phyloP scores from a whole-genome alignment of 257 asterid species.

The Apocynum venetum region DNA sequence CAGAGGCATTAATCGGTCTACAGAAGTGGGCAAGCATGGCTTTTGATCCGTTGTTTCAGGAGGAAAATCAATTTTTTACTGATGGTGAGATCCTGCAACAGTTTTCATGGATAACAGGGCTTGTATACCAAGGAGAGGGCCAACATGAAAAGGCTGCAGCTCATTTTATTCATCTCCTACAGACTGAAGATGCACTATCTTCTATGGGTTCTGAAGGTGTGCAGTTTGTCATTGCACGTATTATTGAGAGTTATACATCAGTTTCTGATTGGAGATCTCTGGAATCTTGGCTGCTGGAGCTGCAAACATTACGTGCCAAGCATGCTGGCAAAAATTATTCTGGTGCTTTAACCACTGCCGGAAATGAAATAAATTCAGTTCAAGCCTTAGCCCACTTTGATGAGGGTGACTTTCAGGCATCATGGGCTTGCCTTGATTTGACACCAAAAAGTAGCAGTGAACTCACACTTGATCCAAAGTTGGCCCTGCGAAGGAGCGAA shows the following conservation, averaged over 20 bases:
- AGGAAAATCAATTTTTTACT: slow-evolving; percentile 46
- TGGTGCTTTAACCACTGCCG: slow-evolving; percentile 95
- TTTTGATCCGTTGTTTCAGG: slow-evolving; percentile 67
- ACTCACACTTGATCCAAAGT: slow-evolving; percentile 87
- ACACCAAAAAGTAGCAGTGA: slow-evolving; percentile 92
- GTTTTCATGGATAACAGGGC: slow-evolving; percentile 91
- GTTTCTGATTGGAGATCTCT: slow-evolving; percentile 95
- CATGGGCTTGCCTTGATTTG: slow-evolving; percentile 95
- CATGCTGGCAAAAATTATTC: slow-evolving; percentile 82
- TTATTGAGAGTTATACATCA: slow-evolving; percentile 76
- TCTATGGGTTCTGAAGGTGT: slow-evolving; percentile 87
- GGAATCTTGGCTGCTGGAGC: slow-evolving; percentile 92
- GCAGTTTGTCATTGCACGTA: slow-evolving; percentile 81
- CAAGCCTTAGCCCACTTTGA: slow-evolving; percentile 95
- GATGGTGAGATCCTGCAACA: slow-evolving; percentile 44
- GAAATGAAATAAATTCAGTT: slow-evolving; percentile 82
- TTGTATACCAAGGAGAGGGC: slow-evolving; percentile 83
- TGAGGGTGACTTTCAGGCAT: slow-evolving; percentile 81
- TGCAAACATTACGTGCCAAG: slow-evolving; percentile 84
- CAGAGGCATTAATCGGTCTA: slow-evolving; percentile 78
- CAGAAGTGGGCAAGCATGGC: slow-evolving; percentile 75
- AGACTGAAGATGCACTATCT: slow-evolving; percentile 78
- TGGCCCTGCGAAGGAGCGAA: slow-evolving; percentile 95
- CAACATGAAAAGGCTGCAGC: slow-evolving; percentile 98
- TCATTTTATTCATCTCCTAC: slow-evolving; percentile 72